Base-by-base conservation (phyloP, 495 filamentous ascomycete genomes). In the Penicillium desertorum region DNA sequence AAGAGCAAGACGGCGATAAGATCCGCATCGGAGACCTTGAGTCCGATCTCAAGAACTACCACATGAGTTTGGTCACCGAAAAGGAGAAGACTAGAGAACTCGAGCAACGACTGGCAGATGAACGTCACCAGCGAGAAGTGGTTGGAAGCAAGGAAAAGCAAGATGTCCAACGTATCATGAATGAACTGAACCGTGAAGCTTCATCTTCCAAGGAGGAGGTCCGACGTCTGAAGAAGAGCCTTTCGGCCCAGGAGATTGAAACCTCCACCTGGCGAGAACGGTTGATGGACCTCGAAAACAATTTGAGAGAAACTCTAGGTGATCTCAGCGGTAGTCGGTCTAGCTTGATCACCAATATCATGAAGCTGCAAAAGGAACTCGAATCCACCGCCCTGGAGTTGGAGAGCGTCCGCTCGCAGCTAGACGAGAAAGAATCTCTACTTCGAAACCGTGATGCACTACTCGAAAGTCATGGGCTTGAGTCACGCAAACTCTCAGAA, bases 1-100 rank as follows among this genome's bases (percentile, higher is more conserved):
- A 98, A 66, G 94, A 98, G 75, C 94, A 98, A 76, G 94, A 98
- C 71, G 86, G 83, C 36, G 95, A 98, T 71, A 98, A 98, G 81
- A 97, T 98, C 67, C 91, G 91, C 70, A 98, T 98, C 61, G 91
- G 94, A 20, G 90, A 97, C 61, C 77, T 98, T 4, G 91, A 96
- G 64, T 87, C 87, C 10, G 83, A 86, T 22, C 75, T 96, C 14
- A 89, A 90, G 69, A 86, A 83, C 36, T 82, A 85, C 54, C 83
- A 91, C 67, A 80, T 87, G 59, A 81, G 76, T 32, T 74, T 96
- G 29, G 80, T 86, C 39, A 92, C 90, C 45, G 92, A 97, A 65
- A 86, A 84, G 65, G 92, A 96, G 46, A 86, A 88, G 45, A 79
- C 83, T 30, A 79, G 81, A 42, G 92, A 96, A 59, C 76, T 96